Base-by-base conservation (phyloP, 495 filamentous ascomycete genomes). In the Aspergillus sclerotiicarbonarius region DNA sequence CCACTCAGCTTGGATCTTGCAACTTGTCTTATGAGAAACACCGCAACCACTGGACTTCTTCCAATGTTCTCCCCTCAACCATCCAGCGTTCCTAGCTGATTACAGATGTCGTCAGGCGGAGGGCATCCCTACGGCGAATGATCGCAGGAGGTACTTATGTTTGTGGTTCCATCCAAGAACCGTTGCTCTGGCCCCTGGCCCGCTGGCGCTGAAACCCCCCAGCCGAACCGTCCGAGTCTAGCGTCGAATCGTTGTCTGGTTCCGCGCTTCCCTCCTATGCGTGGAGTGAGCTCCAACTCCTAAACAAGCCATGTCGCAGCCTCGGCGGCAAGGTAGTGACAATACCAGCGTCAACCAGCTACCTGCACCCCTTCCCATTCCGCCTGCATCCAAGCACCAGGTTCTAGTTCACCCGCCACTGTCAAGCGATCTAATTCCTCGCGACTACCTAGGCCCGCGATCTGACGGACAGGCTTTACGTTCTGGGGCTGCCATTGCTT, bases 231-330 rank as follows among this genome's bases (percentile, higher is more conserved):
- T 44, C 52, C 58, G 32, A 51, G 47, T 49, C 53, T 62, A 60
- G 57, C 56, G 62, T 47, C 37, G 25, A 57, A 19, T 29, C 37
- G 30, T 51, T 33, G 41, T 50, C 46, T 43, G 56, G 53, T 67
- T 60, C 48, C 54, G 57, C 64, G 55, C 46, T 56, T 51, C 57
- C 32, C 35, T 45, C 53, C 55, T 25, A 62, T 53, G 59, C 49
- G 37, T 60, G 52, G 56, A 49, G 51, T 51, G 56, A 63, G 62
- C 64, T 58, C 62, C 60, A 46, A 59, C 54, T 60, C 64, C 66
- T 70, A 60, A 64, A 67, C 68, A 70, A 72, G 67, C 63, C 66
- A 78, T 78, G 74, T 76, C 71, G 65, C 75, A 74, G 61, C 55
- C 59, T 62, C 64, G 58, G 66, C 71, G 63, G 59, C 71, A 70